phyloP scores from a whole-genome alignment of 345 rosid species.

The Salix udensis region DNA sequence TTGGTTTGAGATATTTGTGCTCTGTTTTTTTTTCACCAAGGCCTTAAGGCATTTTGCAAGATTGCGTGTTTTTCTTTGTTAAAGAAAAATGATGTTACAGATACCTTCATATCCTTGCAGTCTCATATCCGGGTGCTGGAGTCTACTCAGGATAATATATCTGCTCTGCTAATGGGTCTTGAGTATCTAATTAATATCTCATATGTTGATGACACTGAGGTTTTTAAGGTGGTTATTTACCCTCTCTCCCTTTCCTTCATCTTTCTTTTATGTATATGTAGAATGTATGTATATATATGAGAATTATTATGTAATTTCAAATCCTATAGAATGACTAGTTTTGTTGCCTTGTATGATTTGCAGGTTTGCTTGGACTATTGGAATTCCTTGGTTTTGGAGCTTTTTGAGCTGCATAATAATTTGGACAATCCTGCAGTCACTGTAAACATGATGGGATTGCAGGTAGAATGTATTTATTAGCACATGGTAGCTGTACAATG shows the following conservation, averaged over 20 bases:
- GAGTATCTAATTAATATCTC: conserved; percentile 88
- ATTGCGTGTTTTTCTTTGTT: not conserved
- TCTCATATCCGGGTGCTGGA: conserved; percentile 82
- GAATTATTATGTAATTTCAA: not conserved
- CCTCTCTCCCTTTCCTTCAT: not conserved
- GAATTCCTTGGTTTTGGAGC: conserved; percentile 88
- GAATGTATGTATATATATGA: not conserved
- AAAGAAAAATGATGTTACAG: conserved; percentile 2
- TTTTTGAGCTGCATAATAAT: conserved; percentile 80
- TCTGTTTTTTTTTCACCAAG: not conserved
- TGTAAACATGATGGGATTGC: conserved; percentile 73
- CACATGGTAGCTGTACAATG: not conserved
- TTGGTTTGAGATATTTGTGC: not conserved
- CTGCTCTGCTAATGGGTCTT: conserved; percentile 69
- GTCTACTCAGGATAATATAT: conserved; percentile 58
- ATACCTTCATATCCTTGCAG: conserved; percentile 38
- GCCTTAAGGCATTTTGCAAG: not conserved
- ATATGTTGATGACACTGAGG: conserved; percentile 98
- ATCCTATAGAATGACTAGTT: not conserved
- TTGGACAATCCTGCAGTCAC: conserved; percentile 73
- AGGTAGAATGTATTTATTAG: conserved; percentile 38
- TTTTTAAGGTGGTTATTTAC: conserved; percentile 67
- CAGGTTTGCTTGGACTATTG: conserved; percentile 99
- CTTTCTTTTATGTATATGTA: not conserved
- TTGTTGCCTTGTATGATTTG: not conserved